These are phyloP conservation scores for Lanzia echinophila DNA, from an alignment of 2,329 filamentous ascomycete genomes.

Conservation along the genomic window DNA sequence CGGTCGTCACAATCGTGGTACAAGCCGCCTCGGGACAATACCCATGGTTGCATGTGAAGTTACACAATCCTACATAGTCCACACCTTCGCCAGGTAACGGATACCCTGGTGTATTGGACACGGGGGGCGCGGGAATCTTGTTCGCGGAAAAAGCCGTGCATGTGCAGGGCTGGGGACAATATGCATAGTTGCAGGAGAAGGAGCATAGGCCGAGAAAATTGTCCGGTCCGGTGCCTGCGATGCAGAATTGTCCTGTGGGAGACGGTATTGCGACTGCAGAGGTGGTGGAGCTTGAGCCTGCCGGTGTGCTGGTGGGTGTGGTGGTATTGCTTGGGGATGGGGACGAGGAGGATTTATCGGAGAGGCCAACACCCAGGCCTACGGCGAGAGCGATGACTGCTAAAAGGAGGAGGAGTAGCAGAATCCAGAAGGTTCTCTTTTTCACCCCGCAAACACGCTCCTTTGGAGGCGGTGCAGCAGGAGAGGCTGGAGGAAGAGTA, in stretches of 20 bases:
- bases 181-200: slow-evolving; percentile 25
- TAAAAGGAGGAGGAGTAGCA: background rate
- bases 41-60: slow-evolving; percentile 40
- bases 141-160: slow-evolving; percentile 17
- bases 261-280: background rate
- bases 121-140: slow-evolving; percentile 16
- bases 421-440: background rate
- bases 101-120: slow-evolving; percentile 31
- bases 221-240: slow-evolving; percentile 23
- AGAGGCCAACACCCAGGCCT: slow-evolving; percentile 2
- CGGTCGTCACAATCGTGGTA: background rate
- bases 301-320: background rate
- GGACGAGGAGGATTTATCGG: background rate
- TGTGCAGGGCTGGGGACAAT: slow-evolving; percentile 22
- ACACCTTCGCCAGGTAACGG: slow-evolving; percentile 31
- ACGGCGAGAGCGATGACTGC: background rate
- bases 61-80: slow-evolving; percentile 40
- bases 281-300: background rate
- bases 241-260: slow-evolving; percentile 11
- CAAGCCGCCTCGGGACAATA: slow-evolving; percentile 26
- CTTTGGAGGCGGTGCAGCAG: background rate
- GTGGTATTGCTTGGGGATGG: background rate
- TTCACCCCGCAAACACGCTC: slow-evolving; percentile 3
- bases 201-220: slow-evolving; percentile 34
- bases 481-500: background rate